Conservation (phyloP, 208 protist species). For the Trypanosoma platydactyli region DNA sequence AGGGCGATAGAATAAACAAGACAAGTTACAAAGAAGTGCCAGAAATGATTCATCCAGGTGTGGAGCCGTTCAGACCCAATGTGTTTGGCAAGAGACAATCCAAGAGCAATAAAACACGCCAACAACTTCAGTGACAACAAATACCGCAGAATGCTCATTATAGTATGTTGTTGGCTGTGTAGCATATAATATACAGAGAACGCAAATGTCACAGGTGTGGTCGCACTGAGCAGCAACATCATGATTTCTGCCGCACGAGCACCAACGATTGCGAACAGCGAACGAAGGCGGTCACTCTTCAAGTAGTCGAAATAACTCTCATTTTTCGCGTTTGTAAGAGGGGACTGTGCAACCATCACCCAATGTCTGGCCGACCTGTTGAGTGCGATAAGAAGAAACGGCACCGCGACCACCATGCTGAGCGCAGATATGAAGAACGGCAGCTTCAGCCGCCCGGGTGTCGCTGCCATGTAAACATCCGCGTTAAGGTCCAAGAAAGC, state of each 20-base stretch:
- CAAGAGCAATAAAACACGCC: constrained; percentile 32
- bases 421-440: constrained; percentile 70
- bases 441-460: constrained; percentile 32
- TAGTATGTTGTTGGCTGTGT: constrained; percentile 38
- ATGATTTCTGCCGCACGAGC: constrained; percentile 53
- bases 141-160: constrained; percentile 37
- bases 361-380: constrained; percentile 57
- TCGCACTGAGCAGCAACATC: constrained; percentile 43
- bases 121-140: constrained; percentile 37
- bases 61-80: constrained; percentile 44
- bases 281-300: constrained; percentile 2
- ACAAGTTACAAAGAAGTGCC: constrained; percentile 48
- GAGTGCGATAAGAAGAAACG: constrained; percentile 65
- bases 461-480: neutral
- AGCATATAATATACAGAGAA: constrained; percentile 54
- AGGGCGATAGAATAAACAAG: constrained; percentile 51
- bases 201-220: constrained; percentile 37
- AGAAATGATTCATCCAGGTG: constrained; percentile 35
- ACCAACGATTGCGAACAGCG: constrained; percentile 20
- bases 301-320: neutral
- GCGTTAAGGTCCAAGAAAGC: neutral
- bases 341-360: constrained; percentile 9
- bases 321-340: neutral
- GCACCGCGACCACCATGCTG: constrained; percentile 53
- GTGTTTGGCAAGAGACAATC: constrained; percentile 64